Evolutionary conservation across 805 yeast species (phyloP), one percentile per base, ranked within the genome.

Genomic region (Candida adriatica): DNA sequence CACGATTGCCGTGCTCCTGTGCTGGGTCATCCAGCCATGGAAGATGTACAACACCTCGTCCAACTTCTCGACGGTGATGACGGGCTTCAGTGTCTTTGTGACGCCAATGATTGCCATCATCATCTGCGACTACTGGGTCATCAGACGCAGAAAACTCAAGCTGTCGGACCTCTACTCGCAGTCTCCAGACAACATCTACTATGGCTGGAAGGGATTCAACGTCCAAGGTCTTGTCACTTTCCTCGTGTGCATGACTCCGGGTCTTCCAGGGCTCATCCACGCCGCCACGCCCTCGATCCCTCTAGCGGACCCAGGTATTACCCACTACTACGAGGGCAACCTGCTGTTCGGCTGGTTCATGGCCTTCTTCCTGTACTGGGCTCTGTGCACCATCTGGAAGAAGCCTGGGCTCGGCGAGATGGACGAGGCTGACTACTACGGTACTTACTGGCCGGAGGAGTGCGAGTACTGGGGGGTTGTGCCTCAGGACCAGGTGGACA

Each of bases 221-320:
- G 62, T 59, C 57, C 55, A 68, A 37, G 62, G 69, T 8, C 35
- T 59, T 16, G 26, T 56, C 6, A 56, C 66, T 9, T 68, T 64
- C 55, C 31, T 60, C 5, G 40, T 52, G 8, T 66, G 66, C 20
- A 56, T 62, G 46, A 61, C 64, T 6, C 75, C 73, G 11, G 72
- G 72, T 9, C 37, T 72, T 17, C 77, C 77, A 2, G 77, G 77
- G 18, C 59, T 49, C 46, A 61, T 54, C 39, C 60, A 46, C 64
- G 57, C 43, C 45, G 56, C 51, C 22, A 57, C 48, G 27, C 18
- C 24, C 2, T 16, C 26, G 3, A 29, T 26, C 13, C n/a, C n/a
- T n/a, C 24, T 28, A 20, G 24, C 55, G 34, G 42, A 53, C 23
- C 35, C 43, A 22, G 74, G 74, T 9, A 54, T 62, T 8, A 48